phyloP scores from a whole-genome alignment of 768 basidiomycete species.

The Calocybe cyanea region DNA sequence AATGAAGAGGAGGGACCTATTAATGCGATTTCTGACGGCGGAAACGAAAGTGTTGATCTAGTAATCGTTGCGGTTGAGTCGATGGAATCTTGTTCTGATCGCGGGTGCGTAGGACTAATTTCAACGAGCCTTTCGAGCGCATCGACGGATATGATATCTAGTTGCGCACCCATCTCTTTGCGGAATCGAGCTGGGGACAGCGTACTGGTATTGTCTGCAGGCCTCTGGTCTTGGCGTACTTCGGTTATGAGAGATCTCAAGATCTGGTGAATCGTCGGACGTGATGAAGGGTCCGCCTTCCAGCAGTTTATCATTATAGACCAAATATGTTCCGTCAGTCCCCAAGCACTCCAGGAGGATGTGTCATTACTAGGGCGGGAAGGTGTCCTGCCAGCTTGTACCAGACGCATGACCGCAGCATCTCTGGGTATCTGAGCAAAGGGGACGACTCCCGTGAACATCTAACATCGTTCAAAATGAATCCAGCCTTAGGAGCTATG shows the following conservation, averaged over 20 bases:
- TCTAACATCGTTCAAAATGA: background rate
- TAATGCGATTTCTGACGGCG: too few species aligned
- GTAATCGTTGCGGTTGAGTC: too few species aligned
- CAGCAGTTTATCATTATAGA: constrained; percentile 1
- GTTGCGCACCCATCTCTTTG: too few species aligned
- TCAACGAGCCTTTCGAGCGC: too few species aligned
- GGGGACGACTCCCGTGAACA: background rate
- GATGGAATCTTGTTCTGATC: too few species aligned
- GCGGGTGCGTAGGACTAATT: too few species aligned
- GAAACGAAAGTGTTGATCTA: too few species aligned
- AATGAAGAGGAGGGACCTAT: too few species aligned
- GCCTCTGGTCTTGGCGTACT: background rate
- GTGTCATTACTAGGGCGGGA: background rate
- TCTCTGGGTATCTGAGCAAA: background rate
- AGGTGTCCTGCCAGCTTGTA: background rate
- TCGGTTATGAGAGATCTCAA: background rate
- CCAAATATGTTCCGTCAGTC: background rate
- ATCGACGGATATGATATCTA: too few species aligned
- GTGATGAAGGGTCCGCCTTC: background rate
- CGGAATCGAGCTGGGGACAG: too few species aligned
- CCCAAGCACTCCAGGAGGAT: background rate
- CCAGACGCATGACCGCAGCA: background rate
- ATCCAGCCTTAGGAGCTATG: background rate
- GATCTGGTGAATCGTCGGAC: background rate
- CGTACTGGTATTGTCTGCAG: too few species aligned